Conservation (phyloP, 2,329 filamentous ascomycete genomes). For the Fonsecaea multimorphosa region DNA sequence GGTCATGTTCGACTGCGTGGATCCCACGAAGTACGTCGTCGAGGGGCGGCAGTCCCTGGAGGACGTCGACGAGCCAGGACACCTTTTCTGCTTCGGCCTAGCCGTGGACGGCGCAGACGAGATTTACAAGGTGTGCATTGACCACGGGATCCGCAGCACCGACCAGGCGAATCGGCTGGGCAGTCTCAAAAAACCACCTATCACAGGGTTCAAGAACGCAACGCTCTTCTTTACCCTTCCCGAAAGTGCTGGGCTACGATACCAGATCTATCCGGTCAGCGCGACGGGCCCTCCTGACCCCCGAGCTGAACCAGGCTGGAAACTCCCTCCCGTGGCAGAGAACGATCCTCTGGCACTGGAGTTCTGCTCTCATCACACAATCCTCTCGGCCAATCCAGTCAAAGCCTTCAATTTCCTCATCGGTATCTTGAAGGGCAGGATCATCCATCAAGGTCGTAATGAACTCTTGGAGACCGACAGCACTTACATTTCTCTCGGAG, state of each 20-base stretch:
- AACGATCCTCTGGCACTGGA: slow-evolving; percentile 2
- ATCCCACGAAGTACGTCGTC: slow-evolving; percentile 10
- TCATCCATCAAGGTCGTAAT: slow-evolving; percentile 7
- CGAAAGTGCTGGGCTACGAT: slow-evolving; percentile 4
- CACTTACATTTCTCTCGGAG: slow-evolving; percentile 7
- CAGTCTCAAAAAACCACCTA: slow-evolving; percentile 2
- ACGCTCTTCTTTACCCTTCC: slow-evolving; percentile 10
- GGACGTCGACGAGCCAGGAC: neutral
- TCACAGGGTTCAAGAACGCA: slow-evolving; percentile 3
- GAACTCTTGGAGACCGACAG: slow-evolving; percentile 8
- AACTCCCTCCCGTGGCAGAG: neutral
- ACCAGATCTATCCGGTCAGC: neutral
- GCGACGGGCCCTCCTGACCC: slow-evolving; percentile 1
- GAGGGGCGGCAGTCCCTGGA: slow-evolving; percentile 1
- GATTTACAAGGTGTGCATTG: neutral
- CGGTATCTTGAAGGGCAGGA: slow-evolving; percentile 9
- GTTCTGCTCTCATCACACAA: slow-evolving; percentile 11
- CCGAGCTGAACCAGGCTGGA: slow-evolving; percentile 8
- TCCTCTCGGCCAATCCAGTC: neutral
- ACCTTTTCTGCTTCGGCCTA: neutral
- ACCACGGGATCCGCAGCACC: slow-evolving; percentile 5
- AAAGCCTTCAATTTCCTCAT: slow-evolving; percentile 3
- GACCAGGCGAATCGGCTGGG: slow-evolving; percentile 7
- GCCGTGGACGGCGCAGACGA: slow-evolving; percentile 9
- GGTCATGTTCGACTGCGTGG: slow-evolving; percentile 9